Percentiles rank a stretch among this genome's conserved stretches.
phyloP scores from a whole-genome alignment of 2,329 filamentous ascomycete genomes.

The Thielaviopsis punctulata region DNA sequence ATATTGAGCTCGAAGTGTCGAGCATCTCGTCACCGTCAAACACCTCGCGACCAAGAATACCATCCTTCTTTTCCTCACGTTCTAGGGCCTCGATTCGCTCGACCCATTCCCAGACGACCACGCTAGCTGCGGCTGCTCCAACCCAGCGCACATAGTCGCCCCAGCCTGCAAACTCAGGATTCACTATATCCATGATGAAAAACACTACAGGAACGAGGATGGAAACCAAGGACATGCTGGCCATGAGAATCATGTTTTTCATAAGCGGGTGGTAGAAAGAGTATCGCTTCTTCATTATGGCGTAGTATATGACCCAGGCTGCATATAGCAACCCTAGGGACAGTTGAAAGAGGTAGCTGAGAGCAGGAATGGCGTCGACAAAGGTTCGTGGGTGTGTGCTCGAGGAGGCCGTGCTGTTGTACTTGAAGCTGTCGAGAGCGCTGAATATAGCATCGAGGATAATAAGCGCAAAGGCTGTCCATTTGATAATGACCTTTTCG shows the following conservation, averaged over 20 bases:
- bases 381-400: slow-evolving; percentile 50
- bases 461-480: slow-evolving; percentile 90
- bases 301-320: slow-evolving; percentile 86
- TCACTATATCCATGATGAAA: slow-evolving; percentile 78
- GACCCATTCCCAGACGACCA: slow-evolving; percentile 98
- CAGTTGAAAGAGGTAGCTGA: slow-evolving; percentile 81
- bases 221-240: slow-evolving; percentile 60
- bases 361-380: slow-evolving; percentile 73
- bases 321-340: slow-evolving; percentile 76
- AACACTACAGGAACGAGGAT: slow-evolving; percentile 82
- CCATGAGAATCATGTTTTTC: slow-evolving; percentile 73
- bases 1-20: slow-evolving; percentile 39
- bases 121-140: slow-evolving; percentile 81
- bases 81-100: slow-evolving; percentile 86
- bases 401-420: slow-evolving; percentile 35
- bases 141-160: slow-evolving; percentile 94
- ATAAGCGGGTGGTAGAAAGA: slow-evolving; percentile 82
- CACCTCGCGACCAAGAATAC: slow-evolving; percentile 75
- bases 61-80: slow-evolving; percentile 84
- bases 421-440: slow-evolving; percentile 71
- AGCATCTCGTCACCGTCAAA: slow-evolving; percentile 93
- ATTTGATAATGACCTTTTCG: slow-evolving; percentile 97
- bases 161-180: slow-evolving; percentile 76
- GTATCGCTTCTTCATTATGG: slow-evolving; percentile 78
- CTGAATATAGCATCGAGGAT: slow-evolving; percentile 81